phyloP scores from a whole-genome alignment of 352 stramenopile genomes.

The Phytopythium cucurbitacearum region DNA sequence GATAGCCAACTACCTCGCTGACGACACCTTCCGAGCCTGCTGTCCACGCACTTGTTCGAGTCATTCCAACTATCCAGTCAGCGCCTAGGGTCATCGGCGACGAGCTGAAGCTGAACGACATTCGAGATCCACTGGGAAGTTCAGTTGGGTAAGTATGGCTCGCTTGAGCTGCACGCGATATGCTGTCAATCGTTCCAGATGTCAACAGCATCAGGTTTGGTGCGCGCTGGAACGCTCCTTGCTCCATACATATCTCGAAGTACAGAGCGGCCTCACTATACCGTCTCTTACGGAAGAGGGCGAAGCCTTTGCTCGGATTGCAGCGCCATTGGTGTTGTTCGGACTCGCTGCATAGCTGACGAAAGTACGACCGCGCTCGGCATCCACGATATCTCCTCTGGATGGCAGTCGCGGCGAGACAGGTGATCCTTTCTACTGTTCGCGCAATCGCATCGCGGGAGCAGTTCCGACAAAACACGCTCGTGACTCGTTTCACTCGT shows the following conservation, averaged over 20 bases:
- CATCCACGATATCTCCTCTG: conserved; percentile 46
- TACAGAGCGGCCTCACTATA: conserved; percentile 43
- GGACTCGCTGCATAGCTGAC: conserved; percentile 19
- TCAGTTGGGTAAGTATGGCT: background rate
- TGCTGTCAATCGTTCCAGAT: background rate
- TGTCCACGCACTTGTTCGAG: background rate
- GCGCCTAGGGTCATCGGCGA: conserved; percentile 18
- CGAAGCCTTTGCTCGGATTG: conserved; percentile 47
- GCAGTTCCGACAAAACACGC: conserved; percentile 10
- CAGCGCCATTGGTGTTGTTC: conserved; percentile 41
- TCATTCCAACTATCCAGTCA: conserved; percentile 18
- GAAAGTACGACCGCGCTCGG: conserved; percentile 25
- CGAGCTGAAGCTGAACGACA: conserved; percentile 55
- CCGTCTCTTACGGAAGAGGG: conserved; percentile 25
- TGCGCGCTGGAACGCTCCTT: conserved; percentile 26
- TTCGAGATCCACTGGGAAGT: conserved; percentile 20
- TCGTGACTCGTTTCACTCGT: conserved; percentile 15
- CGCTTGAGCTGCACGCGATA: background rate
- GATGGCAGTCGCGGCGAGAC: conserved; percentile 24
- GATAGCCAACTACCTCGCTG: background rate
- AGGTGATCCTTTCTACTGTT: conserved; percentile 14
- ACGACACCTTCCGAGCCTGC: background rate
- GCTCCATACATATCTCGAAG: conserved; percentile 40
- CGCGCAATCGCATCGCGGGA: conserved; percentile 13
- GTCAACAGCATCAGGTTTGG: too few species aligned